phyloP scores from a whole-genome alignment of 2,329 filamentous ascomycete species.

The Apiospora rasikravindrae region DNA sequence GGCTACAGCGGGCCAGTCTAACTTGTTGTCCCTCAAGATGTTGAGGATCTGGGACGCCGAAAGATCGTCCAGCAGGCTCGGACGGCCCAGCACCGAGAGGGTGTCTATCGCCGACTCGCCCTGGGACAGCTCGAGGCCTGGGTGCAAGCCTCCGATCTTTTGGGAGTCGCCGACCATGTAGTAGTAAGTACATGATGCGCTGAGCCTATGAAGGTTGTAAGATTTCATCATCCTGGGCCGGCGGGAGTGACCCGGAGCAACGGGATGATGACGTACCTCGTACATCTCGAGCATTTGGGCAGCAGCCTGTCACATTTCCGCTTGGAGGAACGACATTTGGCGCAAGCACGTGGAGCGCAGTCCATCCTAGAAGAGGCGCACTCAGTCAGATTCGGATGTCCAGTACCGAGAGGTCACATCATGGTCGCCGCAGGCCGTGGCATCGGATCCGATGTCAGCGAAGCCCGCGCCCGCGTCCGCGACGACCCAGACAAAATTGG shows the following conservation, averaged over 20 bases:
- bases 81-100: background rate
- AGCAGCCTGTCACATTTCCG: constrained; percentile 18
- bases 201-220: background rate
- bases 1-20: constrained; percentile 2
- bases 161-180: constrained; percentile 20
- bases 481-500: background rate
- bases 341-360: constrained; percentile 16
- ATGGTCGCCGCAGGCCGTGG: background rate
- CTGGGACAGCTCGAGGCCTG: background rate
- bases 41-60: constrained; percentile 9
- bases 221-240: background rate
- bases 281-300: constrained; percentile 17
- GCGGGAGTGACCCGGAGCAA: background rate
- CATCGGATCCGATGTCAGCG: background rate
- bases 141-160: constrained; percentile 11
- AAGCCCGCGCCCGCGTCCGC: background rate
- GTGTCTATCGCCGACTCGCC: background rate
- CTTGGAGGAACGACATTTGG: constrained; percentile 18
- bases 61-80: background rate
- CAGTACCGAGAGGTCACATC: background rate
- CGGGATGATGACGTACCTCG: background rate
- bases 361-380: constrained; percentile 3
- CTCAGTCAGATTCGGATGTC: background rate
- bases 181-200: constrained; percentile 18
- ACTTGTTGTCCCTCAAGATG: background rate